phyloP scores from a whole-genome alignment of 108 stramenopile genomes.

The Nitzschia sp. region DNA sequence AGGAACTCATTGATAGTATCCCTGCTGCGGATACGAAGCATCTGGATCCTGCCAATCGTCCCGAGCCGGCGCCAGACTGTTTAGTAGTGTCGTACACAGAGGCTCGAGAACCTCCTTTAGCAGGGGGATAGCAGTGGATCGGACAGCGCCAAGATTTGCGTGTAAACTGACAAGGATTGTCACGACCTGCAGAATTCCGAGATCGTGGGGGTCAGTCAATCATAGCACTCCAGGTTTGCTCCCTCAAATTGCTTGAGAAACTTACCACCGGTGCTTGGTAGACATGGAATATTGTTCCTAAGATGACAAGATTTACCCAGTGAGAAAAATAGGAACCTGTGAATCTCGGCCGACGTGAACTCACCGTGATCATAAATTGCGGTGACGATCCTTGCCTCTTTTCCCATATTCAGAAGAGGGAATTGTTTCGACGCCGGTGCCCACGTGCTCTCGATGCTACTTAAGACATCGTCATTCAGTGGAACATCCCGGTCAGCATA shows the following conservation, averaged over 20 bases:
- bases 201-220: background rate
- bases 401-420: slow-evolving; percentile 53
- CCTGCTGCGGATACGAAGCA: slow-evolving; percentile 31
- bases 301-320: background rate
- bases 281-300: slow-evolving; percentile 50
- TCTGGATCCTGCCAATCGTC: slow-evolving; percentile 26
- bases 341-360: background rate
- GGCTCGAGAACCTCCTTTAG: slow-evolving; percentile 51
- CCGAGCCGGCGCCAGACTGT: slow-evolving; percentile 42
- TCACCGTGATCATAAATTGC: slow-evolving; percentile 57
- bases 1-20: slow-evolving; percentile 26
- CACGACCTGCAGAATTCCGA: slow-evolving; percentile 31
- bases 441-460: slow-evolving; percentile 51
- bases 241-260: background rate
- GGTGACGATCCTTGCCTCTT: slow-evolving; percentile 49
- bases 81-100: slow-evolving; percentile 45
- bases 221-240: background rate
- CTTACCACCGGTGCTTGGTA: slow-evolving; percentile 59
- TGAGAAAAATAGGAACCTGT: background rate
- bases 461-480: slow-evolving; percentile 48
- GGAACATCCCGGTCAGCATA: slow-evolving; percentile 26
- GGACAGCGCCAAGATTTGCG: slow-evolving; percentile 54
- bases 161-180: slow-evolving; percentile 44
- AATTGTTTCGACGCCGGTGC: slow-evolving; percentile 63
- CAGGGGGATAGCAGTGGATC: slow-evolving; percentile 57